phyloP scores from a whole-genome alignment of 345 rosid species.

The Trapa incisa region DNA sequence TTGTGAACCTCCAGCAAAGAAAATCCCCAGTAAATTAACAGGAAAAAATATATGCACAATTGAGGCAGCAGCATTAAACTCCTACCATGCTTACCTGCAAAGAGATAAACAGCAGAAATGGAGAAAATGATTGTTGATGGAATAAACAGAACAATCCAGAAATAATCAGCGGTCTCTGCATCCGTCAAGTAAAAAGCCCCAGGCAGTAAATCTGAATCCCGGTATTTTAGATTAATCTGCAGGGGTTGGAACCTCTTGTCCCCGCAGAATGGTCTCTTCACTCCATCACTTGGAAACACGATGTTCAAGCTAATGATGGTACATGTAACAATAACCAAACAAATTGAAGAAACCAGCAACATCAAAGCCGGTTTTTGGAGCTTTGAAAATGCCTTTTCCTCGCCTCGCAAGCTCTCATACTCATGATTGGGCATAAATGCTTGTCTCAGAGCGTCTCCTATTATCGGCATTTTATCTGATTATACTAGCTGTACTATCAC shows the following conservation, averaged over 20 bases:
- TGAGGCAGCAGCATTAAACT: conserved; percentile 1
- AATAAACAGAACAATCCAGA: conserved; percentile 74
- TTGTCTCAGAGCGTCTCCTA: conserved; percentile 76
- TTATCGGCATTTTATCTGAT: conserved; percentile 41
- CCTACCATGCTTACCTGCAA: conserved; percentile 39
- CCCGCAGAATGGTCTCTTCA: conserved; percentile 64
- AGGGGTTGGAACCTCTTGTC: conserved; percentile 44
- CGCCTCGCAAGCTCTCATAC: conserved; percentile 72
- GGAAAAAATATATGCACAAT: no score
- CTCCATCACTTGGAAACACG: conserved; percentile 48
- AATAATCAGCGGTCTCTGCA: conserved; percentile 79
- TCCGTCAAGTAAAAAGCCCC: conserved; percentile 83
- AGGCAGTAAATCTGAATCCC: conserved; percentile 44
- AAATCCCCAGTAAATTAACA: no score
- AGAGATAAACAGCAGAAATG: conserved; percentile 52
- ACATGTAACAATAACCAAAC: conserved; percentile 35
- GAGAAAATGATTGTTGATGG: conserved; percentile 56
- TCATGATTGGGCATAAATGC: conserved; percentile 87
- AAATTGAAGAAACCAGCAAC: conserved; percentile 19
- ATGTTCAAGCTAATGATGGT: conserved; percentile 61
- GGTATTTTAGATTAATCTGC: conserved; percentile 31
- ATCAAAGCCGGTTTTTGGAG: conserved; percentile 45
- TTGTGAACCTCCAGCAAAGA: no score
- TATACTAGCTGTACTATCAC: not conserved
- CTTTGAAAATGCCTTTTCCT: conserved; percentile 69